Base-by-base conservation (phyloP, 176 grass and related monocot species). In the Eragrostis nindensis region DNA sequence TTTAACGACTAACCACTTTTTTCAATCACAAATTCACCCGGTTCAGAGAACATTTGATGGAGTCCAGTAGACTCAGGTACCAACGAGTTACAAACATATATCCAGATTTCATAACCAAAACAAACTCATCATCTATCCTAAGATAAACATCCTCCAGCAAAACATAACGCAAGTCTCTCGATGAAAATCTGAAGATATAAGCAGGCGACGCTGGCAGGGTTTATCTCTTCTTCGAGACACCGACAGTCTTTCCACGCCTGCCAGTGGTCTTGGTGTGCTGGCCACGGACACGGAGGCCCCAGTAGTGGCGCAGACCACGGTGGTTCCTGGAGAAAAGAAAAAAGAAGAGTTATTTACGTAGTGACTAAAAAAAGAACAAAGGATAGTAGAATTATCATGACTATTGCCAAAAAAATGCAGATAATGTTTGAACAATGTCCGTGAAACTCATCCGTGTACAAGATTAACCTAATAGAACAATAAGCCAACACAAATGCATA, bases 171-270 rank as follows among this genome's bases (percentile, higher is more conserved):
- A 60, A 61, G n/a, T 21, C 48, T 24, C 2, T 10, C 43, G 43
- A 64, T 71, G 57, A 50, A 54, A 3, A 54, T 46, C 36, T 29
- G 3, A 47, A 14, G 45, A 55, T n/a, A n/a, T n/a, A n/a, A n/a
- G n/a, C n/a, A n/a, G n/a, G n/a, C n/a, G n/a, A n/a, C n/a, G n/a
- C n/a, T n/a, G n/a, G n/a, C n/a, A n/a, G 46, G 16, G 73, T 26
- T 89, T 77, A 94, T 88, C 89, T 77, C 86, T 94, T 94, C 92
- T 91, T 94, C 7, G 92, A 94, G 45, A 94, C 92, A 89, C 84
- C 92, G 16, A 94, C 92, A 71, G 92, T 94, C 77, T 94, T 91
- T 71, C 92, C 92, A 84, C 88, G 88, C 70, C 92, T 78, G 21
- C 92, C 92, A 1, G 92, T 91, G 42, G 92, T 94, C 88, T 94